Evolutionary conservation across 108 stramenopile genomes (phyloP), one percentile per base, ranked within the genome.

Genomic region (Parietichytrium sp.): DNA sequence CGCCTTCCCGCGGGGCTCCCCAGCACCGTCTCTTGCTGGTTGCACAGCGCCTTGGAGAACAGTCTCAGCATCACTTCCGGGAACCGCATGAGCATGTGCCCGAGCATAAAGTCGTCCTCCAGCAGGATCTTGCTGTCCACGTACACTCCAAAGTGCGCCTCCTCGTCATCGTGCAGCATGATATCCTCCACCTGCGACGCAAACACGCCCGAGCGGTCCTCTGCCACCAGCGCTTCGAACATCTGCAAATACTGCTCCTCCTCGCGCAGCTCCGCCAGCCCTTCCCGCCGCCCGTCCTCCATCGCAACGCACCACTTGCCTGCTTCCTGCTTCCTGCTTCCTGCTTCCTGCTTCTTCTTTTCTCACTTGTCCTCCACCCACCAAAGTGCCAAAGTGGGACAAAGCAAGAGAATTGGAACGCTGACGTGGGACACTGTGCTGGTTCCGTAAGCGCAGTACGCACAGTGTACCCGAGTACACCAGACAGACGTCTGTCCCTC

Each of bases 81-180:
- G 61, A 45, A 72, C 42, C 61, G 36, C 38, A 72, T 33, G 38
- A 72, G 20, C 20, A 72, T n/a, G 61, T 72, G 61, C 6, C 61
- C 61, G 7, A 72, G 61, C 33, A 72, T 33, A 2, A 45, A 72
- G 61, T 72, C 61, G 20, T 72, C 61, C 38, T 72, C 61, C 61
- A 72, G 61, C 38, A 72, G 61, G 1, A 42, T 72, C 61, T 72
- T 72, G 61, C 38, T 42, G 42, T 72, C 61, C 3, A 72, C 61
- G 61, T 72, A 72, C 16, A 72, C 38, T n/a, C 61, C 61, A 27
- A 45, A 72, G 61, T 72, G 61, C 38, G 61, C 61, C 15, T 72
- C 61, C 8, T 33, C 33, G 61, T 6, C 45, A 10, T 72, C 61
- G 20, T 72, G 38, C 2, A 2, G 20, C 20, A 72, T n/a, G 61